phyloP scores from a whole-genome alignment of 116 monocot genomes.

The Iris pallida region DNA sequence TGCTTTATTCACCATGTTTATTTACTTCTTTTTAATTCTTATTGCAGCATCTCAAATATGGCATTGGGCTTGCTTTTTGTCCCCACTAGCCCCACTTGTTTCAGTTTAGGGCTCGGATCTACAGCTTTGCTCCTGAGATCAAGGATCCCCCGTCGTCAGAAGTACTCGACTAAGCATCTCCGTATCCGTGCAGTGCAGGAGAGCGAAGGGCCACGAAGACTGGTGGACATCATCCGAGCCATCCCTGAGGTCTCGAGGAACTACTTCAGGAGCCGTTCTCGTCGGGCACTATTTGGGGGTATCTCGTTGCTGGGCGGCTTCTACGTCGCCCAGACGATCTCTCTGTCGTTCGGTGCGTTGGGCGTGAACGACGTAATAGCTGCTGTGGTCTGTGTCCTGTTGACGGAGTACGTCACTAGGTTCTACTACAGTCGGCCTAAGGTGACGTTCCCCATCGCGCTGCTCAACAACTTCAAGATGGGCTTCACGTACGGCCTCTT shows the following conservation, averaged over 20 bases:
- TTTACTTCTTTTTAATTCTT: neutral
- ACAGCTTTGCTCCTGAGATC: constrained; percentile 2
- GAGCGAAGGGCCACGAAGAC: constrained; percentile 53
- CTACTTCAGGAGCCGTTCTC: constrained; percentile 66
- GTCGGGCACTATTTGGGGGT: constrained; percentile 73
- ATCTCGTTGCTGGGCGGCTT: constrained; percentile 80
- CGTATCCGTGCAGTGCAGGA: constrained; percentile 60
- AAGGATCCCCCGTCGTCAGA: constrained; percentile 9
- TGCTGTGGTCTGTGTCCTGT: constrained; percentile 76
- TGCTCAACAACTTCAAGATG: constrained; percentile 98
- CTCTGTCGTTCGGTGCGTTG: constrained; percentile 84
- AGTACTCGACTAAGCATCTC: constrained; percentile 10
- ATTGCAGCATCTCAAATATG: constrained; percentile 29
- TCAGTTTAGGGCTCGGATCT: constrained; percentile 4
- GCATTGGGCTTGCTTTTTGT: constrained; percentile 17
- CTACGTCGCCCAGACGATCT: constrained; percentile 90
- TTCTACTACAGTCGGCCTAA: constrained; percentile 84
- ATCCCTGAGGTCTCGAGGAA: constrained; percentile 69
- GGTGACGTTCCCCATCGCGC: constrained; percentile 78
- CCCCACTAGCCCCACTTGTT: neutral
- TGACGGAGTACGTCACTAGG: constrained; percentile 75
- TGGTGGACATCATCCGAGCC: constrained; percentile 70
- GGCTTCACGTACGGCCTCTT: constrained; percentile 96
- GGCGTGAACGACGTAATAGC: constrained; percentile 96
- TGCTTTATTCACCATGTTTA: neutral